Evolutionary conservation across 75 land plant species (phyloP).

Genomic region (Pinus taeda): DNA sequence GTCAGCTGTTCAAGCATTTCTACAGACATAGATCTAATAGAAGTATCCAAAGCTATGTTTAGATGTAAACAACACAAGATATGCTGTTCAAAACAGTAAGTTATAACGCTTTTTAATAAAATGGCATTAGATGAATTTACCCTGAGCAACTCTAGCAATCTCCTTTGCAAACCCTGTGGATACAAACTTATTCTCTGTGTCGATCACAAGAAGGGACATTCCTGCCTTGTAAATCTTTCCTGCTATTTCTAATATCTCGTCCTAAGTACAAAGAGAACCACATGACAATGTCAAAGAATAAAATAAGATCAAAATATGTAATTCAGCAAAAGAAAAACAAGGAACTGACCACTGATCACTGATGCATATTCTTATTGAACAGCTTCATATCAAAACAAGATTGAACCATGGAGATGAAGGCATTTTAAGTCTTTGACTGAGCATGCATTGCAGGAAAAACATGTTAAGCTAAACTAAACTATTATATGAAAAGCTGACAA

Average conservation of each 20-base stretch:
- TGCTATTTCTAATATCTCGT: slow-evolving; percentile 95
- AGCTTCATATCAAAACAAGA: too few species aligned
- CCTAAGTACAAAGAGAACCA: slow-evolving; percentile 32
- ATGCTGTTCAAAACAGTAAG: background rate
- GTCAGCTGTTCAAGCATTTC: background rate
- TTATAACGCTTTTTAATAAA: too few species aligned
- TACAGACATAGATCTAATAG: background rate
- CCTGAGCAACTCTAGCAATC: slow-evolving; percentile 96
- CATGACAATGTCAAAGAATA: background rate
- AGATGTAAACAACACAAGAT: background rate
- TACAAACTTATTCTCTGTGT: slow-evolving; percentile 98
- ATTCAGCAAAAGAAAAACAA: background rate
- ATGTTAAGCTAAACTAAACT: too few species aligned
- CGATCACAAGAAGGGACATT: slow-evolving; percentile 97
- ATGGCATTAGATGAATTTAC: slow-evolving; percentile 25
- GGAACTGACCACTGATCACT: background rate
- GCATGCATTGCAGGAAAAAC: too few species aligned
- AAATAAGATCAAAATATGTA: background rate
- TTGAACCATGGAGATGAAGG: too few species aligned
- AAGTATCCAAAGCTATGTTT: background rate
- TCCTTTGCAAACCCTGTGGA: slow-evolving; percentile 99
- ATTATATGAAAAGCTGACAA: background rate
- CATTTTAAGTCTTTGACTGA: too few species aligned
- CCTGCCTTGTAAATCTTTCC: slow-evolving; percentile 97
- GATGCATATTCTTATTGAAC: too few species aligned